Conservation (phyloP, 2,329 filamentous ascomycete species). For the Aspergillus spinulosporus region DNA sequence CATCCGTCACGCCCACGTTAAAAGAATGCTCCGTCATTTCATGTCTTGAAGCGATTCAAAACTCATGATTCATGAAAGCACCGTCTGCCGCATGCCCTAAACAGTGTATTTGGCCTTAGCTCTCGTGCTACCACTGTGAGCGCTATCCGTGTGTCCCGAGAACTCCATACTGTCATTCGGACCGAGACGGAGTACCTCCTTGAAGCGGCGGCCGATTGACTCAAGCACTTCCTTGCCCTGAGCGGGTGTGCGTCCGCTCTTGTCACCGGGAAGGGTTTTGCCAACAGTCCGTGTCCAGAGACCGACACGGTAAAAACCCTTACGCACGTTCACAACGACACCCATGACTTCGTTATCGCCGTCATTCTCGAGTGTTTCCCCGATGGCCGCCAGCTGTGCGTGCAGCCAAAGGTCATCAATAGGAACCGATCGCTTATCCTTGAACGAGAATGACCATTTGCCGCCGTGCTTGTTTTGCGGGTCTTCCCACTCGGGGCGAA, state of each 20-base stretch:
- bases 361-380: conserved; percentile 94
- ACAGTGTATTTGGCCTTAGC: conserved; percentile 92
- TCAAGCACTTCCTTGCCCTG: conserved; percentile 84
- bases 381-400: conserved; percentile 93
- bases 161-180: conserved; percentile 82
- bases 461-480: conserved; percentile 98
- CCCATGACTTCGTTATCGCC: conserved; percentile 97
- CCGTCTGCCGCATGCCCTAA: conserved; percentile 48
- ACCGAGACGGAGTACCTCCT: conserved; percentile 82
- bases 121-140: conserved; percentile 87
- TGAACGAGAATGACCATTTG: conserved; percentile 98
- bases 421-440: conserved; percentile 86
- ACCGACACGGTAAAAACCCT: conserved; percentile 96
- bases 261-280: conserved; percentile 74
- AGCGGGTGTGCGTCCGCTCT: conserved; percentile 70
- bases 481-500: conserved; percentile 98
- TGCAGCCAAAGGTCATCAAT: conserved; percentile 97
- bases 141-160: conserved; percentile 92
- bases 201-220: conserved; percentile 86
- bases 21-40: conserved; percentile 21
- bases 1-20: conserved; percentile 23
- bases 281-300: conserved; percentile 96
- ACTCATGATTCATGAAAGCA: conserved; percentile 22
- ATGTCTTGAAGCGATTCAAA: conserved; percentile 20
- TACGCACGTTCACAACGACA: conserved; percentile 97